Evolutionary conservation across 2,329 filamentous ascomycete species (phyloP), one percentile per base, ranked within the genome.

Genomic region (Penicillium sp.): DNA sequence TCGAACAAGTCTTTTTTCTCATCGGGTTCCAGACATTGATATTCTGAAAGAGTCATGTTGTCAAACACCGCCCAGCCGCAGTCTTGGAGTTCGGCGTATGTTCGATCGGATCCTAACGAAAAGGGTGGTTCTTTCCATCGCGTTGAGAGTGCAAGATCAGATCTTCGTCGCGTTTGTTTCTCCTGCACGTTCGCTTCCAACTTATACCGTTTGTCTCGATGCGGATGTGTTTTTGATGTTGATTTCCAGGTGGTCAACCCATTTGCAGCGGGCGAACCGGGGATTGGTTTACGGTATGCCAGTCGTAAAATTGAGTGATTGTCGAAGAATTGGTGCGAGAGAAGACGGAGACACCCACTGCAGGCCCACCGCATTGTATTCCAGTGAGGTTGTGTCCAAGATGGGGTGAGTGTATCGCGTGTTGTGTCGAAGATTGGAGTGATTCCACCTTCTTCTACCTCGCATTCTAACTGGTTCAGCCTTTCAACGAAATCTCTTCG

Each of bases 221-320:
- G 22, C 22, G 6, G 25, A 23, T 26, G 29, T 12, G 14, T 17
- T 12, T 32, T 18, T 16, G 12, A 10, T 13, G 15, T 26, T 30
- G 39, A 14, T 14, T 32, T 30, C 38, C 38, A 41, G 22, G 32
- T 41, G 4, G 31, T 35, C 25, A 22, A 29, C 11, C 16, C 4
- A 9, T 16, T 29, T 8, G 29, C 32, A 3, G 39, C 39, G 2
- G 25, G 16, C 9, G 39, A 45, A n/a, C 33, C 36, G 13, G 32
- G 32, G 5, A 37, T 12, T 18, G 42, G 42, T 13, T 45, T 45
- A 22, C 42, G 35, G 16, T 42, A 45, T 7, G 23, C 12, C 3
- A 45, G 30, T 22, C 39, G 39, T 4, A 42, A 16, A 11, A 45
- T 17, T 12, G 28, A 28, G 9, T 42, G 39, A 7, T 42, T 42